Percentiles rank a stretch among this genome's conserved stretches.
phyloP scores from a whole-genome alignment of 495 filamentous ascomycete genomes.

The Neurospora africana region DNA sequence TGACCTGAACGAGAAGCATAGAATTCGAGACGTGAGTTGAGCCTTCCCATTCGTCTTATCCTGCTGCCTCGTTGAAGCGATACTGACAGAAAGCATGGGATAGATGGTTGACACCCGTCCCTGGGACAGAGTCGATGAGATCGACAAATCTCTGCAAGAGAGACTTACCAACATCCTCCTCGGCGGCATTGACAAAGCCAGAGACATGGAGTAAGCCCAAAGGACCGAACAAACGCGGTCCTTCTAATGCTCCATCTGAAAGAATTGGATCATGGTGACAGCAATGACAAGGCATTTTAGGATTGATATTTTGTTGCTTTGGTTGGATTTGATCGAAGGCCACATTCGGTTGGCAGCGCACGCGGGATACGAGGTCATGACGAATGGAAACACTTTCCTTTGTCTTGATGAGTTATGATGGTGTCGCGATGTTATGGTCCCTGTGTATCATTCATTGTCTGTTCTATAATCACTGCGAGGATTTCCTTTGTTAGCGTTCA shows the following conservation, averaged over 20 bases:
- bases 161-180: slow-evolving; percentile 8
- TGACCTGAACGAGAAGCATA: slow-evolving; percentile 4
- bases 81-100: neutral
- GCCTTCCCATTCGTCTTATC: neutral
- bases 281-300: neutral
- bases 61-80: neutral
- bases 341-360: neutral
- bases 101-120: slow-evolving; percentile 13
- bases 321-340: neutral
- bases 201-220: neutral
- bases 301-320: neutral
- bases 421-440: neutral
- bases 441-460: neutral
- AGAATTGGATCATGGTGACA: neutral
- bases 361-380: neutral
- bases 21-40: slow-evolving; percentile 6
- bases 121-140: slow-evolving; percentile 2
- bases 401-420: neutral
- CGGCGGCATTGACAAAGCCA: slow-evolving; percentile 1
- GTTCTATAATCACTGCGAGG: neutral
- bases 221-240: neutral
- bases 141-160: slow-evolving; percentile 5
- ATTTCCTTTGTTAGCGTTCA: neutral
- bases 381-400: neutral
- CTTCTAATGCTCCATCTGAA: neutral